These are phyloP conservation scores for Lepidium aucheri DNA, from an alignment of 345 rosid genomes.

Conservation along the genomic window DNA sequence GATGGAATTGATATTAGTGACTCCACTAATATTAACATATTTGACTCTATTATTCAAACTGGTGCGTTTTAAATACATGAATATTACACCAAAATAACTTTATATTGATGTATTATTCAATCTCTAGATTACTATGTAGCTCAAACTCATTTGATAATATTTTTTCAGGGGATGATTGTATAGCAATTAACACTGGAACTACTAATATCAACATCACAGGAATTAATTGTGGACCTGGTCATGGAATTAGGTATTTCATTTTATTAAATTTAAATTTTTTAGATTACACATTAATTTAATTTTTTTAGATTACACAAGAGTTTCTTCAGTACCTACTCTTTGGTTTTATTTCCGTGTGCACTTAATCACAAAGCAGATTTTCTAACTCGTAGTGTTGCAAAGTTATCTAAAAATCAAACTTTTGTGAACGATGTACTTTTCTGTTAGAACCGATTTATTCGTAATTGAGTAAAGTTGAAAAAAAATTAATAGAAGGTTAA, in stretches of 20 bases:
- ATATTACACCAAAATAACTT: too few relatives aligned
- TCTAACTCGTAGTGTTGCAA: too few relatives aligned
- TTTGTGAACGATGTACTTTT: too few relatives aligned
- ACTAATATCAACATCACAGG: conserved; percentile 14
- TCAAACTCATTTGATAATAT: not conserved
- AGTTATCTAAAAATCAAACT: too few relatives aligned
- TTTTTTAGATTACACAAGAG: too few relatives aligned
- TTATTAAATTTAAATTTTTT: not conserved
- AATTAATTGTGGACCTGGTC: conserved; percentile 25
- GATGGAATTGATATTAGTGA: conserved; percentile 15
- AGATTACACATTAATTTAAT: not conserved
- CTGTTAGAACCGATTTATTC: too few relatives aligned
- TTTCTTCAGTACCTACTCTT: too few relatives aligned
- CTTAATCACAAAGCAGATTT: too few relatives aligned
- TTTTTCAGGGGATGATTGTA: conserved; percentile 22
- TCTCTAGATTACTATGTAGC: not conserved
- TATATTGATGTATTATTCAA: not conserved
- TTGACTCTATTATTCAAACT: conserved; percentile 5
- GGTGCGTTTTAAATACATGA: not conserved
- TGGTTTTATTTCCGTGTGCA: too few relatives aligned
- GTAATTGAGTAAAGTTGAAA: too few relatives aligned
- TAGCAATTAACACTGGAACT: conserved; percentile 20
- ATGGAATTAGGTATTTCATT: conserved; percentile 21
- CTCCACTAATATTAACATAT: not conserved
- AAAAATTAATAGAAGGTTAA: too few relatives aligned